phyloP scores from a whole-genome alignment of 257 asterid species.

The Dorcoceras hygrometricum region DNA sequence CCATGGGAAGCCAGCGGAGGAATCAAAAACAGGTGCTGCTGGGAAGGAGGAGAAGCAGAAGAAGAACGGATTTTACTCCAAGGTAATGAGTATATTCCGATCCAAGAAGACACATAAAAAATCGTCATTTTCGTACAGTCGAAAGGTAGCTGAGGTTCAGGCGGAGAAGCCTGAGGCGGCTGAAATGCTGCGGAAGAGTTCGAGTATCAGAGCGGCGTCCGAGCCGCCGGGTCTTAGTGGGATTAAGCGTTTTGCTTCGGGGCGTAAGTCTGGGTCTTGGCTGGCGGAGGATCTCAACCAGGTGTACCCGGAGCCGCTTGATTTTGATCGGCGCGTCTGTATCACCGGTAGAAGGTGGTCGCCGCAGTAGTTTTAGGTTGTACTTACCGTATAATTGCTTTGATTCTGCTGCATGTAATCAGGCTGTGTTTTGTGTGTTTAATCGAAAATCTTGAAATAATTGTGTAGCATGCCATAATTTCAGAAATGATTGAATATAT shows the following conservation, averaged over 20 bases:
- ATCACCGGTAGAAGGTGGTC: background rate
- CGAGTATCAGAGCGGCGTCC: conserved; percentile 22
- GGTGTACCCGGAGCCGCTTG: conserved; percentile 21
- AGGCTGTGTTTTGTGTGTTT: background rate
- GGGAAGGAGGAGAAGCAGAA: background rate
- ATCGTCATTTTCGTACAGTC: conserved; percentile 16
- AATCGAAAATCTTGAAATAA: no score
- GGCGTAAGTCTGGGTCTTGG: conserved; percentile 32
- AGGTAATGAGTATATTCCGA: conserved; percentile 40
- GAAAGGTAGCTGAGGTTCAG: conserved; percentile 22
- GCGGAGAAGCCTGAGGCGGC: conserved; percentile 23
- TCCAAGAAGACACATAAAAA: conserved; percentile 26
- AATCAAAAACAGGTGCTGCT: background rate
- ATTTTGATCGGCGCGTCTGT: conserved; percentile 22
- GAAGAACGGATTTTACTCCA: conserved; percentile 40
- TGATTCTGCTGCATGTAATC: background rate
- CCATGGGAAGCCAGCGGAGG: conserved; percentile 25
- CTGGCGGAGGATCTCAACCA: conserved; percentile 28
- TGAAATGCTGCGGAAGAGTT: conserved; percentile 26
- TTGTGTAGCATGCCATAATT: background rate
- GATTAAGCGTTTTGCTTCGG: conserved; percentile 45
- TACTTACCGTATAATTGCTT: background rate
- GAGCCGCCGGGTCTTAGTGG: conserved; percentile 42
- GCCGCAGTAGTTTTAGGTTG: background rate
- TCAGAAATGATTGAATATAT: background rate